A percentile compares a stretch with the other conserved stretches of the same genome.
These are phyloP conservation scores for Phytopythium kandeliae DNA, from an alignment of 352 stramenopile species.

Conservation along the genomic window DNA sequence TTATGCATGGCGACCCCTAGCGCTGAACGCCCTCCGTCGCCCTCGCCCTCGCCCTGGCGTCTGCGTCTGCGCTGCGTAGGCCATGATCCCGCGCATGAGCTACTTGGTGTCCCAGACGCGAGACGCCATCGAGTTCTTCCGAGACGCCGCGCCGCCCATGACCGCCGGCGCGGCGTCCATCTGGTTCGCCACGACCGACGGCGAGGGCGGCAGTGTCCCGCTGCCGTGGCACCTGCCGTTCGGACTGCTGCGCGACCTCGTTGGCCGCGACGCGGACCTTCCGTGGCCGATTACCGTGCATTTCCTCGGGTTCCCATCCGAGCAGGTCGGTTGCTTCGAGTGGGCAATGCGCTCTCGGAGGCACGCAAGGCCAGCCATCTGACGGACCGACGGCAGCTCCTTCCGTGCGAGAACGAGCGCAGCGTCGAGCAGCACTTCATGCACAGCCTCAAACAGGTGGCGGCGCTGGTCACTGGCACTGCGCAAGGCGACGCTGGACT, in stretches of 20 bases:
- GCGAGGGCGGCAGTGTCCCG: constrained; percentile 15
- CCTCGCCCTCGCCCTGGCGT: background rate
- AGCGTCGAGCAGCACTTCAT: constrained; percentile 81
- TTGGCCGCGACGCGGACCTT: constrained; percentile 17
- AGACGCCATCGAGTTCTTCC: constrained; percentile 75
- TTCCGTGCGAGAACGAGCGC: constrained; percentile 73
- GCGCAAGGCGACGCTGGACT: no score
- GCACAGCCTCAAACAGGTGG: constrained; percentile 77
- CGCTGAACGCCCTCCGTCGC: no score
- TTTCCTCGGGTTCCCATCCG: constrained; percentile 62
- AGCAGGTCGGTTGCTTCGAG: constrained; percentile 39
- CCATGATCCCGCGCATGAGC: constrained; percentile 79
- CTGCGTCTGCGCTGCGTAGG: constrained; percentile 20
- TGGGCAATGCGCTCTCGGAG: no score
- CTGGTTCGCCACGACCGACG: constrained; percentile 59
- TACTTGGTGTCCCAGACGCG: constrained; percentile 72
- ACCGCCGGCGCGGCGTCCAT: constrained; percentile 42
- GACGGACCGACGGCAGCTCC: no score
- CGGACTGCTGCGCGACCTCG: constrained; percentile 60
- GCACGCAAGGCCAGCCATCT: no score
- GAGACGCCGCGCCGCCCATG: constrained; percentile 61
- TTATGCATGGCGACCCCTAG: no score
- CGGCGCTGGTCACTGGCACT: background rate
- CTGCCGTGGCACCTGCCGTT: constrained; percentile 81
- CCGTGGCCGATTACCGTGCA: constrained; percentile 77